These are phyloP conservation scores for Penicillium aurantiogriseum DNA, from an alignment of 2,329 filamentous ascomycete species.

Conservation along the genomic window DNA sequence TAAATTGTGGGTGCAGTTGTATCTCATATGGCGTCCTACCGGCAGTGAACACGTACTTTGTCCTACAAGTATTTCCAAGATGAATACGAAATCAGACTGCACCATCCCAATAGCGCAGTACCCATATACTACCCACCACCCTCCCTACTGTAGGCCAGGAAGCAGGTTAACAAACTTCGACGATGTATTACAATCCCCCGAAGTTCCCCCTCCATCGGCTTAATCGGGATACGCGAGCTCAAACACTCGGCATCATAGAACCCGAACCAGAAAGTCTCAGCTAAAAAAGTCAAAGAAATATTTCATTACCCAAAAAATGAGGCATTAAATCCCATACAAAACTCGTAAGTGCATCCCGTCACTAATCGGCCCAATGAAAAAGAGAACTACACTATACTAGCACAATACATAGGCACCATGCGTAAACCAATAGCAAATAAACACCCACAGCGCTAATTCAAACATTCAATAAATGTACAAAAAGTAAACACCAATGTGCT, in stretches of 20 bases:
- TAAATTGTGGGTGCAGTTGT: not conserved
- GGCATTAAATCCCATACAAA: constrained; percentile 5
- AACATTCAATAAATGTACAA: not conserved
- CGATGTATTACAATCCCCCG: not conserved
- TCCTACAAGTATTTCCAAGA: not conserved
- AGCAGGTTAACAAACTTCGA: not conserved
- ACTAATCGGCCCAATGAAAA: not conserved
- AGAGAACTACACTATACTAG: not conserved
- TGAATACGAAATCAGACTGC: not conserved
- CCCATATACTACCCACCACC: not conserved
- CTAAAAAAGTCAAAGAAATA: not conserved
- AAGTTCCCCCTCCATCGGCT: constrained; percentile 3
- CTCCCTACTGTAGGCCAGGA: not conserved
- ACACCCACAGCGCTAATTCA: not conserved
- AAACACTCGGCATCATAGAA: constrained; percentile 4
- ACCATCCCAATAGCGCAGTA: not conserved
- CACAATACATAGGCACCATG: not conserved
- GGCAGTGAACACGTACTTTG: not conserved
- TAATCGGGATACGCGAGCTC: constrained; percentile 4
- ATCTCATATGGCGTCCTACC: not conserved
- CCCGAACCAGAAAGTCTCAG: not conserved
- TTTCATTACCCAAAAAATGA: not conserved
- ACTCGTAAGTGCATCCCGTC: not conserved
- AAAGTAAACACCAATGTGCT: not conserved
- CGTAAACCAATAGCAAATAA: constrained; percentile 1